Base-by-base conservation (phyloP, 331 rosid genomes). In the Phaseolus coccineus region DNA sequence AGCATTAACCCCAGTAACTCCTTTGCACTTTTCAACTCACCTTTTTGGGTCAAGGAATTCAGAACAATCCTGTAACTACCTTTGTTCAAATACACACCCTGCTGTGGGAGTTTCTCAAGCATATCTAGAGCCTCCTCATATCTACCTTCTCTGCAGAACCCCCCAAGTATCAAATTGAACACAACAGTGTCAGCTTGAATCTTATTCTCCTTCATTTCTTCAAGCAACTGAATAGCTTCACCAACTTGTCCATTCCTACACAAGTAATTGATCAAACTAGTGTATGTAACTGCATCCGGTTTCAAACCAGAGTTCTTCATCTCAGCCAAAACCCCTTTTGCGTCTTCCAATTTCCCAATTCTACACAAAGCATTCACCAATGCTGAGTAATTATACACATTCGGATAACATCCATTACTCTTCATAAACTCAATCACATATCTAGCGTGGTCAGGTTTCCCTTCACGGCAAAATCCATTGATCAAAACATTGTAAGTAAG, bases 41-140 rank as follows among this genome's bases (percentile, higher is more conserved):
- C 82, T 22, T 86, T 89, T 76, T 87, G 85, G 58, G 81, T 83
- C 79, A 93, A 83, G 27, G 71, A 85, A 81, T 93, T 95, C 63
- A 93, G 82, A 77, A 95, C 97, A 74, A 95, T 93, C 78, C 96
- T 88, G 83, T 95, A 91, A 74, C 99, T 93, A 31, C 87, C 87
- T 87, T 90, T 91, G 85, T 90, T 86, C 77, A 93, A 84, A 86
- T 92, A 88, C 22, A 88, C 80, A 84, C 97, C 98, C 78, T 91
- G 92, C 0, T 69, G 85, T 13, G 97, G 97, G 58, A 92, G 94
- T 51, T 66, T 88, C 83, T 87, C 85, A 2, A 95, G 78, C 97
- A 92, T 91, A 68, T 84, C 85, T 48, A 91, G 82, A 47, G 97
- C 97, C 87, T 91, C 94, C 48, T 81, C 90, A 55, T 76, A 66